A percentile compares a stretch with the other conserved stretches of the same genome.
phyloP scores from a whole-genome alignment of 306 rosid genomes.

The Coriaria nepalensis region DNA sequence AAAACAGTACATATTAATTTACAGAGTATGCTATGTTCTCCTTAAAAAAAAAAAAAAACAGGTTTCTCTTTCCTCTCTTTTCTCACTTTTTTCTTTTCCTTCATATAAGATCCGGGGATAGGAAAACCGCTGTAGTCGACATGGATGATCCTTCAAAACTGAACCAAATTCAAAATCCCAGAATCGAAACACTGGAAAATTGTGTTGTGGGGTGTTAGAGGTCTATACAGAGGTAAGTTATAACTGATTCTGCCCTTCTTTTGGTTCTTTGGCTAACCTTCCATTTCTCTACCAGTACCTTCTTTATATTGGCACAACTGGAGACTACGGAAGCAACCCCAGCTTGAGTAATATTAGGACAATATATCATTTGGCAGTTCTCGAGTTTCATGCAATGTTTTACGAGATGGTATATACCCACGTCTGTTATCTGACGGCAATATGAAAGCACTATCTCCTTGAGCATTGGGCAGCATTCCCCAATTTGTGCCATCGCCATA shows the following conservation, averaged over 20 bases:
- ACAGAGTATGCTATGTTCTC: no score
- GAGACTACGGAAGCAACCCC: slow-evolving; percentile 89
- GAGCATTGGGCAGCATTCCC: slow-evolving; percentile 71
- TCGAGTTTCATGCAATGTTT: slow-evolving; percentile 53
- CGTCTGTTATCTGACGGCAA: slow-evolving; percentile 87
- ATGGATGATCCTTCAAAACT: no score
- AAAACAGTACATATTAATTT: no score
- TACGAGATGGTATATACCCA: slow-evolving; percentile 66
- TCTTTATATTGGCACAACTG: slow-evolving; percentile 67
- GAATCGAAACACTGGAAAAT: no score
- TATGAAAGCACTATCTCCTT: slow-evolving; percentile 69
- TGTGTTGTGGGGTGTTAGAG: no score
- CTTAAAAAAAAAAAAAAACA: no score
- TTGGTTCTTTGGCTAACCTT: slow-evolving; percentile 85
- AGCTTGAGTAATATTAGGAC: slow-evolving; percentile 61
- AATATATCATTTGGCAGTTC: slow-evolving; percentile 87
- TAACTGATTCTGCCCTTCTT: slow-evolving; percentile 69
- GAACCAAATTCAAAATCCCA: no score
- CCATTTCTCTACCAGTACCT: slow-evolving; percentile 87
- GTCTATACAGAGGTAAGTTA: slow-evolving; percentile 74
- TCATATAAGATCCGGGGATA: no score
- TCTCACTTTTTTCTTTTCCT: no score
- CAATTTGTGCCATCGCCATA: slow-evolving; percentile 73
- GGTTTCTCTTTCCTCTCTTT: no score
- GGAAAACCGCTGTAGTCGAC: no score